These are phyloP conservation scores for Trypanosoma boissoni DNA, from an alignment of 208 protist genomes.

Conservation along the genomic window DNA sequence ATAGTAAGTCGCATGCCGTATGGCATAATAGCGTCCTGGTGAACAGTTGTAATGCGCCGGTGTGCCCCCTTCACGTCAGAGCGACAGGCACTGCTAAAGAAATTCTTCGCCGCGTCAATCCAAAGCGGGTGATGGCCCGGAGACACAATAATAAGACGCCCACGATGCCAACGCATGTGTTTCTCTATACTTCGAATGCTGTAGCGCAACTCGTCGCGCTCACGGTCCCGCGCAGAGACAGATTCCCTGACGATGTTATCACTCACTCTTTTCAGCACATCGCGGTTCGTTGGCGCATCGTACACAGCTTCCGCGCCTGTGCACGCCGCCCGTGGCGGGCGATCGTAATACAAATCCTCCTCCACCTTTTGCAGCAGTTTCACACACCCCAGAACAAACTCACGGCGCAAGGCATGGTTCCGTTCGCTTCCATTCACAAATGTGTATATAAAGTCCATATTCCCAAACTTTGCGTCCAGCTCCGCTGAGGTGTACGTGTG, in stretches of 20 bases:
- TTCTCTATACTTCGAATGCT: conserved; percentile 93
- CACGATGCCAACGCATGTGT: conserved; percentile 91
- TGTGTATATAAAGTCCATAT: conserved; percentile 94
- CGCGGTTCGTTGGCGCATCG: background rate
- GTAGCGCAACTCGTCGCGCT: conserved; percentile 94
- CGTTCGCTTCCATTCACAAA: conserved; percentile 95
- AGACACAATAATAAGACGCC: conserved; percentile 93
- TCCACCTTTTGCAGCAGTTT: conserved; percentile 1
- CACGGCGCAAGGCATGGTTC: conserved; percentile 44
- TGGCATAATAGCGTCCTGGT: conserved; percentile 66
- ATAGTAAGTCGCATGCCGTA: conserved; percentile 48
- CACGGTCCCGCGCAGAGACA: conserved; percentile 37
- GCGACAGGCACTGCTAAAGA: conserved; percentile 35
- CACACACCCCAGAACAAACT: conserved; percentile 7
- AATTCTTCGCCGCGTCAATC: conserved; percentile 72
- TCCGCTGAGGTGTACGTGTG: conserved; percentile 34
- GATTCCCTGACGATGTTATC: background rate
- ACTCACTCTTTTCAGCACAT: background rate
- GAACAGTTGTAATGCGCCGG: conserved; percentile 53
- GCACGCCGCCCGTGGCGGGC: background rate
- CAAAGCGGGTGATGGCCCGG: conserved; percentile 93
- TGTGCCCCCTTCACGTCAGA: conserved; percentile 35
- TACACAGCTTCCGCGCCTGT: background rate
- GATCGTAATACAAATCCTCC: background rate
- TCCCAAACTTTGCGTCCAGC: conserved; percentile 22